These are phyloP conservation scores for Leccinum boreale DNA, from an alignment of 768 basidiomycete genomes.

Conservation along the genomic window DNA sequence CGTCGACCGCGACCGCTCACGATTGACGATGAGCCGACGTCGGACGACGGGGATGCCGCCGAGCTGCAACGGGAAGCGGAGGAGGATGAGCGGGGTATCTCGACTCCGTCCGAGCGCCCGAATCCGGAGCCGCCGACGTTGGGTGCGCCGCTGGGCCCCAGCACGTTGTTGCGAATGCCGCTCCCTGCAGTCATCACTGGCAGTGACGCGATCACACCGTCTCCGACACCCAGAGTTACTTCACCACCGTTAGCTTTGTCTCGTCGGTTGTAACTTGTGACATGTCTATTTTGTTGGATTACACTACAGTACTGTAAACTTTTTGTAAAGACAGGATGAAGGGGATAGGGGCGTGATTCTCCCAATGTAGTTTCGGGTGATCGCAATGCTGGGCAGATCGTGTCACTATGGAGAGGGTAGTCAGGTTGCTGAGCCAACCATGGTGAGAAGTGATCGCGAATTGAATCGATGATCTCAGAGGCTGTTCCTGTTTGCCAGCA, in stretches of 20 bases:
- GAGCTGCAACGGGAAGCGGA: not conserved
- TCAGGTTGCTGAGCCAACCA: not conserved
- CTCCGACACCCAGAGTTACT: constrained; percentile 32
- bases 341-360: not conserved
- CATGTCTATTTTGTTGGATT: not conserved
- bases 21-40: constrained; percentile 2
- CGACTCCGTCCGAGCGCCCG: constrained; percentile 50
- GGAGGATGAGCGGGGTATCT: constrained; percentile 30
- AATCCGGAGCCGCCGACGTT: constrained; percentile 58
- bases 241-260: constrained; percentile 11
- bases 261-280: not conserved
- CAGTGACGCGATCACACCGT: constrained; percentile 46
- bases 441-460: not conserved
- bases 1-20: constrained; percentile 23
- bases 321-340: not conserved
- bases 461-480: not conserved
- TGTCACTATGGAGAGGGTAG: not conserved
- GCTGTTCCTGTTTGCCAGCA: not conserved
- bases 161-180: constrained; percentile 34
- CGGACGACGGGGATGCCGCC: not conserved
- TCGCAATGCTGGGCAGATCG: not conserved
- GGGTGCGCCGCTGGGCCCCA: constrained; percentile 41
- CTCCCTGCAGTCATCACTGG: constrained; percentile 41
- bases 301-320: not conserved
- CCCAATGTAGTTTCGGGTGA: not conserved